Conservation (phyloP, 2,329 filamentous ascomycete genomes). For the Fusarium denticulatum region DNA sequence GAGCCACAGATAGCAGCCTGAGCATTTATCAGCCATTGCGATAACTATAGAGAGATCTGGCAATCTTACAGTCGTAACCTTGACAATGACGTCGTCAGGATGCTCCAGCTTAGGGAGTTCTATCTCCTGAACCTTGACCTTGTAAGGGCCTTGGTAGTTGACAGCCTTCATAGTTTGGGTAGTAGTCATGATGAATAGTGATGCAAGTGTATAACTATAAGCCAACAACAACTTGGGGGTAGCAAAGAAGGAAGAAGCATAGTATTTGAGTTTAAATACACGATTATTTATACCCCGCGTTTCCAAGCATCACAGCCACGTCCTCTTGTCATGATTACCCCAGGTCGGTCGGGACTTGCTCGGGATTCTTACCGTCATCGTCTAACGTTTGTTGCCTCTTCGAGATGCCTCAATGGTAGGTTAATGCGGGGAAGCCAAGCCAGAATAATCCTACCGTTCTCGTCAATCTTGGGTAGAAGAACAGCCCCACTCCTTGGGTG, state of each 20-base stretch:
- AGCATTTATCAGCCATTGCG: conserved; percentile 1
- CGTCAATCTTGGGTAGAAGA: background rate
- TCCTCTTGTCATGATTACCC: background rate
- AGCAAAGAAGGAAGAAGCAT: background rate
- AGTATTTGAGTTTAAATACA: background rate
- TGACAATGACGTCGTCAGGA: conserved; percentile 72
- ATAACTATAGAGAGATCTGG: background rate
- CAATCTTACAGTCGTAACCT: conserved; percentile 67
- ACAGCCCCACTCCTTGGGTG: background rate
- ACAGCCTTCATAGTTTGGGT: conserved; percentile 66
- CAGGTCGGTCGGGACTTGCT: conserved; percentile 16
- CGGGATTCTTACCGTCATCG: conserved; percentile 16
- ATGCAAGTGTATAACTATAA: background rate
- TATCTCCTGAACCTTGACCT: conserved; percentile 70
- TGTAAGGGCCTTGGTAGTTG: conserved; percentile 69
- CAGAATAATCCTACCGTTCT: background rate
- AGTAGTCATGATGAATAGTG: conserved; percentile 31
- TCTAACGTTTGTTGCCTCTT: conserved; percentile 11
- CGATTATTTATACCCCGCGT: conserved; percentile 25
- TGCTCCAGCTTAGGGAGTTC: conserved; percentile 68
- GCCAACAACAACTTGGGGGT: background rate
- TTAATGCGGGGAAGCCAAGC: conserved; percentile 23
- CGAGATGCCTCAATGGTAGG: conserved; percentile 20
- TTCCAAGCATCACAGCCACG: conserved; percentile 12
- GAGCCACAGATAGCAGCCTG: conserved; percentile 64